Percentiles rank a stretch among this genome's conserved stretches.
Evolutionary conservation across 2,329 filamentous ascomycete genomes (phyloP).

Genomic region (Cytospora piceae): DNA sequence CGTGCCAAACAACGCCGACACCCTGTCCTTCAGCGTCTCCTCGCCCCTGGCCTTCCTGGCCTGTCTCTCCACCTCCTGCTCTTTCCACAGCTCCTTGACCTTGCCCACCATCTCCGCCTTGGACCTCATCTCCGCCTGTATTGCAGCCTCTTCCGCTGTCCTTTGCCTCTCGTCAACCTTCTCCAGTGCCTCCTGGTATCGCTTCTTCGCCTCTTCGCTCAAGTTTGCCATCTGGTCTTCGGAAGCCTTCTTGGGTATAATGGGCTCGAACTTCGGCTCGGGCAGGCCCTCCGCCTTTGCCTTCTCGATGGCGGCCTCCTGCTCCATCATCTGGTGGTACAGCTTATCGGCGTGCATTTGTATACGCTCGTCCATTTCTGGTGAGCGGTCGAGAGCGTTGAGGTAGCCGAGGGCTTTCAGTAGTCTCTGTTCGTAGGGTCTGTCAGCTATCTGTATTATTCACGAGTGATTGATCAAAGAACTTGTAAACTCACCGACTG

Average conservation of each 20-base stretch:
- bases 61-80: constrained; percentile 58
- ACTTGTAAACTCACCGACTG: constrained; percentile 65
- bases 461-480: background rate
- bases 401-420: constrained; percentile 90
- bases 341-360: constrained; percentile 95
- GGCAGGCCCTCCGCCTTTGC: constrained; percentile 66
- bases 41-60: constrained; percentile 61
- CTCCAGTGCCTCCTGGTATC: constrained; percentile 59
- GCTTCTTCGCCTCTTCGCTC: constrained; percentile 54
- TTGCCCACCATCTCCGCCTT: constrained; percentile 62
- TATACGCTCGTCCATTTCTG: constrained; percentile 79
- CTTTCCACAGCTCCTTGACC: constrained; percentile 58
- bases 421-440: constrained; percentile 64
- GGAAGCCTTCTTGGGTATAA: constrained; percentile 47
- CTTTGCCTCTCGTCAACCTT: constrained; percentile 62
- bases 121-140: constrained; percentile 64
- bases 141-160: constrained; percentile 64
- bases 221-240: constrained; percentile 35
- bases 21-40: constrained; percentile 48
- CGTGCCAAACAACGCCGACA: constrained; percentile 39
- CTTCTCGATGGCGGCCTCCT: constrained; percentile 75
- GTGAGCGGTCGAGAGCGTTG: constrained; percentile 64
- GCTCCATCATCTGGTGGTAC: constrained; percentile 83
- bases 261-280: constrained; percentile 61
- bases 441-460: background rate